A percentile compares a stretch with the other conserved stretches of the same genome.
These are phyloP conservation scores for Geosmithia flava DNA, from an alignment of 2,329 filamentous ascomycete species.

Conservation along the genomic window DNA sequence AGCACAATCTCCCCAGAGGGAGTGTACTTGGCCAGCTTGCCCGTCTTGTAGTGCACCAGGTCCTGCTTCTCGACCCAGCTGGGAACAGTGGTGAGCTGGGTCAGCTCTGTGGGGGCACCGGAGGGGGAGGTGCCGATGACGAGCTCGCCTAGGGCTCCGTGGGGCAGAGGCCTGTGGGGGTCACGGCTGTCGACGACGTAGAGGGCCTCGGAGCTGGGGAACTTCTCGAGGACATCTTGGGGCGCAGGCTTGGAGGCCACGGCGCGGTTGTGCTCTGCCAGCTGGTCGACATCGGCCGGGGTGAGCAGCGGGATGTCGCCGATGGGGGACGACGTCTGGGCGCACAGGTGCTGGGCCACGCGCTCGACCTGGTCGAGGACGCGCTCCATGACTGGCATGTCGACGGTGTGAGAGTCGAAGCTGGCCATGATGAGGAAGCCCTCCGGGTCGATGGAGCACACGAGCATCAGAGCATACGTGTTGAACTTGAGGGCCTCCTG, in stretches of 20 bases:
- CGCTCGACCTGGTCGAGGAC: conserved; percentile 38
- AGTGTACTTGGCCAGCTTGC: conserved; percentile 25
- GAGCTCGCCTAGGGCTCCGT: conserved; percentile 30
- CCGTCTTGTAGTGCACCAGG: conserved; percentile 23
- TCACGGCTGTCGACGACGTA: conserved; percentile 28
- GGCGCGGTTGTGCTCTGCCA: conserved; percentile 8
- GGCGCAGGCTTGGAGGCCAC: not conserved
- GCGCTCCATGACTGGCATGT: conserved; percentile 35
- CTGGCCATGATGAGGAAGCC: conserved; percentile 49
- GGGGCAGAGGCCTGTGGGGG: conserved; percentile 19
- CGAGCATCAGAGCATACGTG: conserved; percentile 51
- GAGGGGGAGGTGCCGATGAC: conserved; percentile 19
- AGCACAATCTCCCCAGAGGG: conserved; percentile 13
- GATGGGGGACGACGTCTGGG: conserved; percentile 17
- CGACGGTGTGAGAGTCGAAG: conserved; percentile 50
- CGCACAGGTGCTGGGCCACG: conserved; percentile 36
- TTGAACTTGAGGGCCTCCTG: conserved; percentile 47
- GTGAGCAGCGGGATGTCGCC: conserved; percentile 20
- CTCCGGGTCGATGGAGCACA: conserved; percentile 45
- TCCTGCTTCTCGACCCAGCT: conserved; percentile 12
- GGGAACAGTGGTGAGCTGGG: conserved; percentile 12
- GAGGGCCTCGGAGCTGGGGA: conserved; percentile 13
- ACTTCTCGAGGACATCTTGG: conserved; percentile 9
- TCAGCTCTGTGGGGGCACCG: conserved; percentile 3
- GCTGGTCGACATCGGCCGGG: conserved; percentile 17